Evolutionary conservation across 2,329 filamentous ascomycete species (phyloP), one percentile per base, ranked within the genome.

Genomic region (Knufia petricola): DNA sequence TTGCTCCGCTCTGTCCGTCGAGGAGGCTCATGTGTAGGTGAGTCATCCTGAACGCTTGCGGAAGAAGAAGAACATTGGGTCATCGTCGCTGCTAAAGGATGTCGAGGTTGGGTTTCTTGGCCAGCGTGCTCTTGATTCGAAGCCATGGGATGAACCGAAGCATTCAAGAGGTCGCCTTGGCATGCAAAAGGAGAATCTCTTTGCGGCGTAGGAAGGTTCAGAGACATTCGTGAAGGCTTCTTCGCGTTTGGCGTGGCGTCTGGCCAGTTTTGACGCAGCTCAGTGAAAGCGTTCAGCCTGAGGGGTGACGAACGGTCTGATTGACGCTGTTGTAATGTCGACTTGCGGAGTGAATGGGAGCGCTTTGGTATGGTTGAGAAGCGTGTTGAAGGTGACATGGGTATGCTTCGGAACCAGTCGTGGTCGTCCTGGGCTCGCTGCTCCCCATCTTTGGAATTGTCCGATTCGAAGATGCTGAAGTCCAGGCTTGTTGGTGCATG

Each of bases 81-180:
- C 57, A 95, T 73, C 0, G 87, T 85, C 53, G 87, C 81, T 4
- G 90, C 95, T 19, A 95, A 73, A 17, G 90, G 90, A 63, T 95
- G 90, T 15, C 85, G 65, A 44, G 61, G 50, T 43, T 65, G 74
- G 37, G 73, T 39, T 55, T 60, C 20, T 30, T 55, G 54, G 24
- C 20, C 15, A 20, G 44, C 15, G 50, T 24, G 55, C 55, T 49
- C 61, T 58, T 51, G 64, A 59, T 53, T 67, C 62, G 36, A 67
- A 55, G 38, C 75, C 41, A 73, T 56, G 40, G 66, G 63, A 64
- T 76, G 80, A 51, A 67, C 67, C 30, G 75, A 76, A n/a, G 76
- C 70, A 57, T 69, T 78, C 28, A 69, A 71, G 49, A 77, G 64
- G 55, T 72, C 68, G 3, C 68, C 68, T 46, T 75, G 76, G 2